A percentile compares a stretch with the other conserved stretches of the same genome.
These are phyloP conservation scores for Hypoxylon lenormandii DNA, from an alignment of 495 filamentous ascomycete species.

Conservation along the genomic window DNA sequence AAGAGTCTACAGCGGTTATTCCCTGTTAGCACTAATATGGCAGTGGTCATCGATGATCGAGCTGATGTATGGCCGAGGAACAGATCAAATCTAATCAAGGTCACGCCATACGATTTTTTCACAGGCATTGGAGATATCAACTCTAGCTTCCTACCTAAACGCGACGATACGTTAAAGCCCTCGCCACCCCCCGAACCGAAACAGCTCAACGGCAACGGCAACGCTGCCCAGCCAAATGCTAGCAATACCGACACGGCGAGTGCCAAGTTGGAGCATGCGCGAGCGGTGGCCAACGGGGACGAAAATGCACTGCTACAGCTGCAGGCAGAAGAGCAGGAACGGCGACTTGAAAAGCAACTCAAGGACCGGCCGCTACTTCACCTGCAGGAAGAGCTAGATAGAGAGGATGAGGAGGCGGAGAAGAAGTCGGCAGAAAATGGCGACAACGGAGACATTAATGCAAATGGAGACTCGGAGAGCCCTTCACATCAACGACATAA, in stretches of 20 bases:
- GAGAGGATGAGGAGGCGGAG: constrained; percentile 76
- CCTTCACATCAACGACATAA: constrained; percentile 72
- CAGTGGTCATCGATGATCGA: constrained; percentile 97
- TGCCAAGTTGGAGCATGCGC: constrained; percentile 36
- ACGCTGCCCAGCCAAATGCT: constrained; percentile 12
- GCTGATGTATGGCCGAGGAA: constrained; percentile 98
- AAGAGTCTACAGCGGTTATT: constrained; percentile 94
- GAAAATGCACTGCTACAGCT: constrained; percentile 76
- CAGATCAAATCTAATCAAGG: constrained; percentile 92
- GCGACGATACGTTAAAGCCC: constrained; percentile 73
- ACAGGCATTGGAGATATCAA: constrained; percentile 99
- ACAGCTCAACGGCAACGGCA: constrained; percentile 27
- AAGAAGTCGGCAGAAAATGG: constrained; percentile 60
- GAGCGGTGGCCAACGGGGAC: constrained; percentile 72
- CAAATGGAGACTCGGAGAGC: constrained; percentile 48
- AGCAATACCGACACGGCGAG: constrained; percentile 15
- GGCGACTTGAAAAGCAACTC: constrained; percentile 86
- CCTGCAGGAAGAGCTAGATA: constrained; percentile 87
- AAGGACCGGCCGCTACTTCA: constrained; percentile 86
- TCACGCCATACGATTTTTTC: constrained; percentile 95
- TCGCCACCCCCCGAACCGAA: constrained; percentile 41
- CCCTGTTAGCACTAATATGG: constrained; percentile 98
- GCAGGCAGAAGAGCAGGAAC: constrained; percentile 84
- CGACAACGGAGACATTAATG: constrained; percentile 43
- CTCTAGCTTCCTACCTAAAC: constrained; percentile 93